Conservation (phyloP, 768 basidiomycete species). For the Multifurca ochricompacta region DNA sequence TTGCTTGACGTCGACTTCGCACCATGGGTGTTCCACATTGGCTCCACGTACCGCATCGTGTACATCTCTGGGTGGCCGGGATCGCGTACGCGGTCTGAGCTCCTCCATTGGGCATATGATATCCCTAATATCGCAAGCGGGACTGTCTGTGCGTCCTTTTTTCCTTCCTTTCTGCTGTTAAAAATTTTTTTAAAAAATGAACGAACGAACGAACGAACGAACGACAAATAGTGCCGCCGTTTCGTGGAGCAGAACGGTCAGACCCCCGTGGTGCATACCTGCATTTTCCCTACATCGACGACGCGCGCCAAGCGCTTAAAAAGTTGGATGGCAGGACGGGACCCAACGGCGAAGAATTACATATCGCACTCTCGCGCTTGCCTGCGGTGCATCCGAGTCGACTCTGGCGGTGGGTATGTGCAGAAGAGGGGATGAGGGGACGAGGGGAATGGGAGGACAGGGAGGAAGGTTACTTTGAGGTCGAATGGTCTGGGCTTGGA, state of each 20-base stretch:
- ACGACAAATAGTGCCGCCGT: slow-evolving; percentile 1
- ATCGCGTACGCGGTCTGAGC: not conserved
- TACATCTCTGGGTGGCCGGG: slow-evolving; percentile 6
- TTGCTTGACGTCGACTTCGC: slow-evolving; percentile 11
- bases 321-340: not conserved
- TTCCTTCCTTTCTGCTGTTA: too few species aligned
- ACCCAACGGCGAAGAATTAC: not conserved
- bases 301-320: not conserved
- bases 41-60: not conserved
- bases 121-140: not conserved
- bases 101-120: slow-evolving; percentile 1
- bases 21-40: not conserved
- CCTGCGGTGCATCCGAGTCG: not conserved
- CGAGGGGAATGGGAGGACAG: not conserved
- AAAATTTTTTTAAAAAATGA: too few species aligned
- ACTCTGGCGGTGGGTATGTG: not conserved
- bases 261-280: not conserved
- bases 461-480: not conserved
- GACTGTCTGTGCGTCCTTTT: not conserved
- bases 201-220: too few species aligned
- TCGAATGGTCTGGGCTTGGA: not conserved
- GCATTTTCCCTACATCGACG: not conserved
- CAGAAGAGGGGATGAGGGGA: not conserved
- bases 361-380: not conserved
- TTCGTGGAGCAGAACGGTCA: not conserved